Evolutionary conservation across 495 filamentous ascomycete species (phyloP).

Genomic region (Collariella sp.): DNA sequence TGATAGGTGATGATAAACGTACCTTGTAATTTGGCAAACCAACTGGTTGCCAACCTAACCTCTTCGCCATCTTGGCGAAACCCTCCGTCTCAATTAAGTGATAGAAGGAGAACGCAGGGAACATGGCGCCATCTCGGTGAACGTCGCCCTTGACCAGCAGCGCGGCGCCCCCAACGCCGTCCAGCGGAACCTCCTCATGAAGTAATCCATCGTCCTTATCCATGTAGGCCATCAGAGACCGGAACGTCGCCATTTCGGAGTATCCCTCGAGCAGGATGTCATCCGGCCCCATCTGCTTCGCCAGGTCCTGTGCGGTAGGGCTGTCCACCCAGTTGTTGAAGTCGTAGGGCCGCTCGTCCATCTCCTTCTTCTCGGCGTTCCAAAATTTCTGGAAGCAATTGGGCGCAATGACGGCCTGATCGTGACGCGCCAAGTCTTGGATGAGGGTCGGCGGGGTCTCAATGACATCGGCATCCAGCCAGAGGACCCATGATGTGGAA

Average conservation of each 20-base stretch:
- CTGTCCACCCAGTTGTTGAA: conserved; percentile 97
- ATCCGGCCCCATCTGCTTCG: conserved; percentile 66
- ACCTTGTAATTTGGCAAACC: conserved; percentile 97
- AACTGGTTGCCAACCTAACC: conserved; percentile 73
- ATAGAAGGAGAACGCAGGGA: conserved; percentile 92
- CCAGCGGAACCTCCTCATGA: conserved; percentile 57
- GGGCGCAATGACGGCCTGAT: conserved; percentile 82
- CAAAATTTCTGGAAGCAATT: conserved; percentile 92
- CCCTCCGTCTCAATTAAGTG: conserved; percentile 96
- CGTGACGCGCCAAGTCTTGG: conserved; percentile 80
- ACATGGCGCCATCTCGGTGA: conserved; percentile 96
- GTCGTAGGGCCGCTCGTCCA: conserved; percentile 79
- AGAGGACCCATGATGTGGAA: conserved; percentile 91
- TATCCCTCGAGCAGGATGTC: conserved; percentile 95
- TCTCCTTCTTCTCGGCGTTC: conserved; percentile 58
- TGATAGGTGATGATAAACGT: conserved; percentile 23
- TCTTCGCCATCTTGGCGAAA: conserved; percentile 91
- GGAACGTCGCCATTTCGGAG: conserved; percentile 81
- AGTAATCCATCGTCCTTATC: conserved; percentile 49
- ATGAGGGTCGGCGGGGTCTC: conserved; percentile 82
- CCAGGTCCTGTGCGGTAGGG: conserved; percentile 63
- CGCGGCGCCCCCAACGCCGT: conserved; percentile 91
- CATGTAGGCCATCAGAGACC: conserved; percentile 86
- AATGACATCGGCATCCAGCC: conserved; percentile 88
- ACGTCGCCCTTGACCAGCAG: conserved; percentile 95